Percentiles rank a stretch among this genome's conserved stretches.
phyloP scores from a whole-genome alignment of 2,329 filamentous ascomycete species.

The Aspergillus sojae region DNA sequence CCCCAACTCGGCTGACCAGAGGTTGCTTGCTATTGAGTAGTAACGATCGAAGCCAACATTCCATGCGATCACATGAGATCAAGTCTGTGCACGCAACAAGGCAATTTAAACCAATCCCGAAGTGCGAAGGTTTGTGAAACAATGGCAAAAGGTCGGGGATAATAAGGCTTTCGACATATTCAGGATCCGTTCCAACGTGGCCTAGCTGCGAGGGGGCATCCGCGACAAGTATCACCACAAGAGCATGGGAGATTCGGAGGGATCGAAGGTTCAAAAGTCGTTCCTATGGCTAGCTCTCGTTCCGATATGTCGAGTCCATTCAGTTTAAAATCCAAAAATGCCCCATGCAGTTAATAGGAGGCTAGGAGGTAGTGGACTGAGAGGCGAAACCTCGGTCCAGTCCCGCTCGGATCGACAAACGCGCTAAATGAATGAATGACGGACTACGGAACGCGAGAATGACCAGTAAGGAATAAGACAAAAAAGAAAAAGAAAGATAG shows the following conservation, averaged over 20 bases:
- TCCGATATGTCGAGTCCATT: not conserved
- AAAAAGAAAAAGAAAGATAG: not conserved
- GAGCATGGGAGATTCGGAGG: slow-evolving; percentile 10
- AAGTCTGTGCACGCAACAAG: not conserved
- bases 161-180: slow-evolving; percentile 27
- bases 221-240: slow-evolving; percentile 9
- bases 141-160: slow-evolving; percentile 16
- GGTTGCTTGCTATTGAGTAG: slow-evolving; percentile 4
- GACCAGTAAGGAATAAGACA: slow-evolving; percentile 8
- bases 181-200: slow-evolving; percentile 19
- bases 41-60: slow-evolving; percentile 10
- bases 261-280: not conserved
- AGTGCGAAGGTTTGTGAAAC: slow-evolving; percentile 15
- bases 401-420: slow-evolving; percentile 13
- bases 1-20: slow-evolving; percentile 13
- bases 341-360: not conserved
- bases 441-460: slow-evolving; percentile 6
- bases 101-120: slow-evolving; percentile 6
- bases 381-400: slow-evolving; percentile 14
- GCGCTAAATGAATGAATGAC: slow-evolving; percentile 7
- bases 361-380: slow-evolving; percentile 5
- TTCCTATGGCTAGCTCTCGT: not conserved
- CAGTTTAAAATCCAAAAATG: not conserved
- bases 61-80: slow-evolving; percentile 15
- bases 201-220: slow-evolving; percentile 16